phyloP scores from a whole-genome alignment of 352 stramenopile genomes.

The Phytophthora crassamura region DNA sequence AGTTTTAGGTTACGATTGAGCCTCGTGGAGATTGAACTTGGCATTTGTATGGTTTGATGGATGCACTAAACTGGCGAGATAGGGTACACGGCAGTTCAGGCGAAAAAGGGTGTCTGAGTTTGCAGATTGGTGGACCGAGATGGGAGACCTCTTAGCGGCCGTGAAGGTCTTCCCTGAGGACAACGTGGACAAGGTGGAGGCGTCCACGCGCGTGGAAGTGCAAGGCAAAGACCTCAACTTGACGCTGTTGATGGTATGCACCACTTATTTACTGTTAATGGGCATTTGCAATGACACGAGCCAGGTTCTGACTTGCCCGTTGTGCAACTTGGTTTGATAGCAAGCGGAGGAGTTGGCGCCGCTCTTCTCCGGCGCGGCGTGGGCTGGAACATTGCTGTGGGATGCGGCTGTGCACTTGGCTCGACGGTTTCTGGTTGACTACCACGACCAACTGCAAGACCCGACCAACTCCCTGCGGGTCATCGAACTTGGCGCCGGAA shows the following conservation, averaged over 20 bases:
- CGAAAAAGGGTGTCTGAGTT: not conserved
- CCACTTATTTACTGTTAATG: not conserved
- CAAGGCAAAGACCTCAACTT: conserved; percentile 60
- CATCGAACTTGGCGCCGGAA: conserved; percentile 85
- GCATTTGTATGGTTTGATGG: conserved; percentile 9
- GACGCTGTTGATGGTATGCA: conserved; percentile 66
- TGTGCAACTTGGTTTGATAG: conserved; percentile 32
- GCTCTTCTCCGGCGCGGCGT: conserved; percentile 93
- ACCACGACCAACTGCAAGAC: conserved; percentile 42
- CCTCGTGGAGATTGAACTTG: conserved; percentile 6
- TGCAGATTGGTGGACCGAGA: conserved; percentile 12
- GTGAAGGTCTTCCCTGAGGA: conserved; percentile 64
- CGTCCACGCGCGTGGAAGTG: conserved; percentile 62
- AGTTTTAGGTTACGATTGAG: conserved; percentile 1
- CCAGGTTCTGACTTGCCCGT: conserved; percentile 25
- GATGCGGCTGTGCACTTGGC: conserved; percentile 79
- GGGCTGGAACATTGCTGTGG: conserved; percentile 94
- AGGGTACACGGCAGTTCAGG: conserved; percentile 1
- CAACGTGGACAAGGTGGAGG: conserved; percentile 65
- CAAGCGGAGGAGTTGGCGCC: conserved; percentile 91
- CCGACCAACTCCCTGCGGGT: conserved; percentile 47
- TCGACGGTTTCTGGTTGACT: conserved; percentile 59
- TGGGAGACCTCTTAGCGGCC: conserved; percentile 1
- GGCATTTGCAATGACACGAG: too few species aligned
- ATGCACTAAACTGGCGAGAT: conserved; percentile 6